A percentile compares a stretch with the other conserved stretches of the same genome.
Conservation (phyloP, 208 protist species). For the Trypanosoma congolense region DNA sequence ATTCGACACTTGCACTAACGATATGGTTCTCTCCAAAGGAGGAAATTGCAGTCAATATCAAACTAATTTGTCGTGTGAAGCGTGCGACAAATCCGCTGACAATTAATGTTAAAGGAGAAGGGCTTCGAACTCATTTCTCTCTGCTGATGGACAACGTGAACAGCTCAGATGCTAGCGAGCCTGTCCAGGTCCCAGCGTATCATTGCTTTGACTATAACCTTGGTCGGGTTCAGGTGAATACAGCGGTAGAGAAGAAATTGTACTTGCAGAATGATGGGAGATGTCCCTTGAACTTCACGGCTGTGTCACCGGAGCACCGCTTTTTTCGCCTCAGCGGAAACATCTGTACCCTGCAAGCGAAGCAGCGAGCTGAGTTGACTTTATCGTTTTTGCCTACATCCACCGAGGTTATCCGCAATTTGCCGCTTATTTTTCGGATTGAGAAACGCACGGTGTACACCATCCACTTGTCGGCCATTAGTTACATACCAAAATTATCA, state of each 20-base stretch:
- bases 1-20: conserved; percentile 61
- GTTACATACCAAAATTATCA: conserved; percentile 81
- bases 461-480: conserved; percentile 72
- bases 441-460: conserved; percentile 82
- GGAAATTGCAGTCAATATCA: conserved; percentile 92
- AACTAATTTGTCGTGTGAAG: conserved; percentile 88
- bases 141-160: conserved; percentile 65
- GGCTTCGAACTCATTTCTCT: conserved; percentile 87
- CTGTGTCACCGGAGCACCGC: conserved; percentile 35
- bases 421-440: conserved; percentile 73
- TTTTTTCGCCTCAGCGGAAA: conserved; percentile 51
- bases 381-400: conserved; percentile 79
- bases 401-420: conserved; percentile 67
- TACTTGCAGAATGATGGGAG: conserved; percentile 88
- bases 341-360: conserved; percentile 61
- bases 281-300: conserved; percentile 84
- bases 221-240: conserved; percentile 92
- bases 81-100: conserved; percentile 87
- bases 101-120: conserved; percentile 96
- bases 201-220: conserved; percentile 75
- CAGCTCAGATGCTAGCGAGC: conserved; percentile 13
- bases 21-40: conserved; percentile 85
- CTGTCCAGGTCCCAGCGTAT: conserved; percentile 27
- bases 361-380: conserved; percentile 55
- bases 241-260: conserved; percentile 60